Evolutionary conservation across 78 protist species (phyloP).

Genomic region (Mantamonas sphyraenae): DNA sequence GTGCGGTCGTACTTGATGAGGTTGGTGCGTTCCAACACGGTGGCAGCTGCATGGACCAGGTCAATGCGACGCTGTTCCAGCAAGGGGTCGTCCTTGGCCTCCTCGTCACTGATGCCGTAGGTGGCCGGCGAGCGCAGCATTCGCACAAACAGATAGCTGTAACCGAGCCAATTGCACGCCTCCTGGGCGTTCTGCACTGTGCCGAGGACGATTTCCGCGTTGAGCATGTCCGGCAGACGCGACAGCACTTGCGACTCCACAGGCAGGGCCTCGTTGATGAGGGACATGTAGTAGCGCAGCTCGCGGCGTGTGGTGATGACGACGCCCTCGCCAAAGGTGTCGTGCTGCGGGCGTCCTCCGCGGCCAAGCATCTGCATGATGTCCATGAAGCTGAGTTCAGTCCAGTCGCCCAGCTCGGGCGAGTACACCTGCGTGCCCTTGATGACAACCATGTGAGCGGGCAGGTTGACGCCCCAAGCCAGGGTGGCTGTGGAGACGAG

Average conservation of each 20-base stretch:
- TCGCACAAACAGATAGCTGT: slow-evolving; percentile 92
- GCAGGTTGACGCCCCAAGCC: slow-evolving; percentile 99
- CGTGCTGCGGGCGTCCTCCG: slow-evolving; percentile 98
- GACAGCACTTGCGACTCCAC: slow-evolving; percentile 88
- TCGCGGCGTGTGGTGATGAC: slow-evolving; percentile 86
- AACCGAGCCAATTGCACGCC: slow-evolving; percentile 92
- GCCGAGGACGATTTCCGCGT: slow-evolving; percentile 97
- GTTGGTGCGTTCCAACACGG: slow-evolving; percentile 62
- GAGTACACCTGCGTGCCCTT: slow-evolving; percentile 95
- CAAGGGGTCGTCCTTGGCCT: slow-evolving; percentile 28
- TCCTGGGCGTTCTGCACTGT: slow-evolving; percentile 71
- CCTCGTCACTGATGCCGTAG: slow-evolving; percentile 72
- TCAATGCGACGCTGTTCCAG: slow-evolving; percentile 71
- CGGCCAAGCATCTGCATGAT: slow-evolving; percentile 99
- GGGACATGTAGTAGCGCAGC: slow-evolving; percentile 87
- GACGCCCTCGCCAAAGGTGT: slow-evolving; percentile 91
- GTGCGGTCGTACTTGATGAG: slow-evolving; percentile 83
- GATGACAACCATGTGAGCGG: slow-evolving; percentile 98
- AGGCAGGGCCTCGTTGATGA: slow-evolving; percentile 95
- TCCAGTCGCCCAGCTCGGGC: slow-evolving; percentile 90
- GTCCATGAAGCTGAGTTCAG: slow-evolving; percentile 83
- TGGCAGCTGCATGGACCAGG: slow-evolving; percentile 88
- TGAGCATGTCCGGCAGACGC: slow-evolving; percentile 84
- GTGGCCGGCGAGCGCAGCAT: slow-evolving; percentile 88
- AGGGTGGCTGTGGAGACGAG: slow-evolving; percentile 96